Base-by-base conservation (phyloP, 257 asterid species). In the Anisodus acutangulus region DNA sequence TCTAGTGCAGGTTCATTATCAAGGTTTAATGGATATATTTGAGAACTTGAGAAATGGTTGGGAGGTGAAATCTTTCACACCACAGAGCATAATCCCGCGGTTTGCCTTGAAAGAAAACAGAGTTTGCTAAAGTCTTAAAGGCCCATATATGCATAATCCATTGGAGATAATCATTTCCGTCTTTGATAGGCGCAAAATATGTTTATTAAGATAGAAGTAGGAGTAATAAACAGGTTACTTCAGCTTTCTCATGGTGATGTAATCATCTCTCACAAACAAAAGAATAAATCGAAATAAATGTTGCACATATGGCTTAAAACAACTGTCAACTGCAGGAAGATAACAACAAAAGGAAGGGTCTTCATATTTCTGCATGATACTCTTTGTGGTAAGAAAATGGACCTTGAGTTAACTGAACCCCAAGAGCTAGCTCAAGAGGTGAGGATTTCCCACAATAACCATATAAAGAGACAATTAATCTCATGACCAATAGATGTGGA, bases 21-120 rank as follows among this genome's bases (percentile, higher is more conserved):
- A 76, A 51, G 81, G 43, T 12, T 5, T 26, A 76, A 51, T 51
- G 62, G 22, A 51, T 26, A 74, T 47, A 76, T 5, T 10, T 47
- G 80, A 72, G 58, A 41, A 10, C n/a, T 72, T 72, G 41, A 72
- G 10, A 72, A 72, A 10, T 72, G 19, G 80, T 72, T 72, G 80
- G 80, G 79, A 45, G 80, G 41, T 0, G n/a, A 72, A 72, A 47
- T 45, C 8, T 72, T n/a, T 72, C 41, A 71, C 5, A 45, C 39
- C 58, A 71, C 55, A 45, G 35, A 19, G n/a, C 59, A 47, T 72
- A 47, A 47, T 19, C 80, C 41, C 47, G 59, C 11, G 0, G 59
- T 47, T 72, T 72, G 59, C 59, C 59, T 72, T 19, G 3, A 71
- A 70, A 71, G 80, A 72, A 72, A 47, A 47, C 80, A 72, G 43